phyloP scores from a whole-genome alignment of 257 asterid genomes.

The Jacaranda copaia region DNA sequence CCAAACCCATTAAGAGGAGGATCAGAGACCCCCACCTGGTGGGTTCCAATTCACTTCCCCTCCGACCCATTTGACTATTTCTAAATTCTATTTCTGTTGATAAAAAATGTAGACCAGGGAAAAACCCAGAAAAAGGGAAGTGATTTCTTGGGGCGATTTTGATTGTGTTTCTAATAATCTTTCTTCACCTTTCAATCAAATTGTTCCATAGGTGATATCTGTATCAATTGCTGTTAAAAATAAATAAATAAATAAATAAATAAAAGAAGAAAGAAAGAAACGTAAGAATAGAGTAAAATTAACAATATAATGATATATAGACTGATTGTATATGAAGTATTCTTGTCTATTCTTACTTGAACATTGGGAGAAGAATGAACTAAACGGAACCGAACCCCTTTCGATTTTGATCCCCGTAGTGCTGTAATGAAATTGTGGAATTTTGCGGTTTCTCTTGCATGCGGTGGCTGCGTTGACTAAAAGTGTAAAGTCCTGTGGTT shows the following conservation, averaged over 20 bases:
- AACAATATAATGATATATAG: background rate
- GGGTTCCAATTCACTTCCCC: constrained; percentile 68
- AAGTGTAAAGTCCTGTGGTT: too few species aligned
- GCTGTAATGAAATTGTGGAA: constrained; percentile 20
- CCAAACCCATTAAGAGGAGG: constrained; percentile 74
- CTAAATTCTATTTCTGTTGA: background rate
- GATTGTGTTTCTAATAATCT: background rate
- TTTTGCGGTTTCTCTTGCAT: constrained; percentile 30
- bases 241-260: background rate
- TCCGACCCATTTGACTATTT: constrained; percentile 74
- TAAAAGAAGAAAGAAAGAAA: background rate
- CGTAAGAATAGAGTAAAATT: background rate
- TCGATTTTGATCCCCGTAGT: constrained; percentile 26
- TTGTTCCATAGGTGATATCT: constrained; percentile 31
- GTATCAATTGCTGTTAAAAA: constrained; percentile 1
- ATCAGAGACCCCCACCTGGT: constrained; percentile 62
- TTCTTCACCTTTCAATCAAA: constrained; percentile 35
- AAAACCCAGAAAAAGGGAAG: constrained; percentile 43
- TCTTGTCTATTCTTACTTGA: constrained; percentile 34
- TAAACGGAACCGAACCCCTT: background rate
- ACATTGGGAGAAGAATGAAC: constrained; percentile 9
- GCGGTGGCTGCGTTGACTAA: constrained; percentile 39
- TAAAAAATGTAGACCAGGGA: constrained; percentile 10
- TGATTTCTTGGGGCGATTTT: background rate
- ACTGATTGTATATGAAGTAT: background rate